Conservation (phyloP, 75 land plant species). For the Pinus tabuliformis region DNA sequence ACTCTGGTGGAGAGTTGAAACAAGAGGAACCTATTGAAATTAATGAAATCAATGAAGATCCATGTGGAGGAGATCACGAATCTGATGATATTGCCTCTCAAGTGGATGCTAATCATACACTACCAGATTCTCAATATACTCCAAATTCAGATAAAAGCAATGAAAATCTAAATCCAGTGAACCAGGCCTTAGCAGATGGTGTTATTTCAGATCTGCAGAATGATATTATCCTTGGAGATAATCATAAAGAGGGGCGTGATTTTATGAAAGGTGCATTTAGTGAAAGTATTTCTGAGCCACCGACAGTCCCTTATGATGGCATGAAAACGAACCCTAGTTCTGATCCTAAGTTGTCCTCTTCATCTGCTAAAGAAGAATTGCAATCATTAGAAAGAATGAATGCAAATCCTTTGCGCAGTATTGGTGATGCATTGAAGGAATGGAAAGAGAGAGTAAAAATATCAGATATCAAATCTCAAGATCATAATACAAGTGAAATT, state of each 20-base stretch:
- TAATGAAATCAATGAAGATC: conserved; percentile 4
- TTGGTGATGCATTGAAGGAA: conserved; percentile 87
- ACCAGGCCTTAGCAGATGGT: neutral
- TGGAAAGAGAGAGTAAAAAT: conserved; percentile 91
- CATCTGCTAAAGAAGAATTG: conserved; percentile 12
- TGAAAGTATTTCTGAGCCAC: conserved; percentile 16
- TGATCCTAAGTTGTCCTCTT: conserved; percentile 17
- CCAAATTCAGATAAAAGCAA: conserved; percentile 1
- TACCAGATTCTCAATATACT: conserved; percentile 11
- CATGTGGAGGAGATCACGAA: conserved; percentile 17
- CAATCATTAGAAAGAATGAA: conserved; percentile 30
- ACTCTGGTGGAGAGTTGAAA: conserved; percentile 14
- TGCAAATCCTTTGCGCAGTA: conserved; percentile 76
- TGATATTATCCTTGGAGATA: conserved; percentile 8
- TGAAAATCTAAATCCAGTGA: conserved; percentile 1
- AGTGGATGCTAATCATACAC: conserved; percentile 2
- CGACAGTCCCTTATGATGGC: conserved; percentile 22
- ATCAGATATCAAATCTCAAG: conserved; percentile 24
- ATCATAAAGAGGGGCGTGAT: conserved; percentile 13
- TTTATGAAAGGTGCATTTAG: conserved; percentile 17
- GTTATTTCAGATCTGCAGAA: conserved; percentile 7
- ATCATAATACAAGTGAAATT: conserved; percentile 21
- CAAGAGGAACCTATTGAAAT: conserved; percentile 9
- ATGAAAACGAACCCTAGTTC: conserved; percentile 20
- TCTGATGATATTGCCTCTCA: conserved; percentile 12